Conservation (phyloP, 192 early-diverging fungal species). For the Coemansia sp. region DNA sequence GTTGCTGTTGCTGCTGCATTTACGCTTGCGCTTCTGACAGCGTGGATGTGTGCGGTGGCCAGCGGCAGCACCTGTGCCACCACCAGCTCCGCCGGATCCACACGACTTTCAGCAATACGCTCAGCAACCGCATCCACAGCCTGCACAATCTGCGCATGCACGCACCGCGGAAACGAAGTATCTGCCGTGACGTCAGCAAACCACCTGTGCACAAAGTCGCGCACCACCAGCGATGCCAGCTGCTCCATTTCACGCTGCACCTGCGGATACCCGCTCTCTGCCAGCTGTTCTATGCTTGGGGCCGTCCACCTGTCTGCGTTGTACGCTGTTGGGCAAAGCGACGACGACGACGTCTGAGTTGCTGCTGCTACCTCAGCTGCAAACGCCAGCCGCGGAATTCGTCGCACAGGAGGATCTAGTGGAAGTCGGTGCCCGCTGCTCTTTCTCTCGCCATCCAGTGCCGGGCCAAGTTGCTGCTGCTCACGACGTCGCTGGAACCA, state of each 20-base stretch:
- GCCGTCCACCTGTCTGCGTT: conserved; percentile 1
- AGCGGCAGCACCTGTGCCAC: conserved; percentile 67
- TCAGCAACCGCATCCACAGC: conserved; percentile 34
- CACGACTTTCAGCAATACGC: conserved; percentile 4
- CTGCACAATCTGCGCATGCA: conserved; percentile 28
- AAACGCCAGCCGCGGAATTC: conserved; percentile 35
- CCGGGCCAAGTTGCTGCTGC: not conserved
- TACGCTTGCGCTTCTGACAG: conserved; percentile 50
- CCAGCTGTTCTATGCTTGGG: conserved; percentile 1
- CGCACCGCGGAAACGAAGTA: conserved; percentile 42
- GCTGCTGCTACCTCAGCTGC: not conserved
- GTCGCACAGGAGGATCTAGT: conserved; percentile 29
- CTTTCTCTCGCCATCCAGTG: not conserved
- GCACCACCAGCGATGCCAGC: conserved; percentile 34
- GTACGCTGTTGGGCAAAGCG: conserved; percentile 17
- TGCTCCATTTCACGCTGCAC: conserved; percentile 3
- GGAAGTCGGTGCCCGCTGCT: not conserved
- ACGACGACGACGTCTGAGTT: not conserved
- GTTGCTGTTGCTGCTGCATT: conserved; percentile 2
- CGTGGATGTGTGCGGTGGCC: conserved; percentile 69
- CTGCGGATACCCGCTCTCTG: not conserved
- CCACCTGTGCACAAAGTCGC: conserved; percentile 57
- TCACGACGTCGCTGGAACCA: conserved; percentile 42
- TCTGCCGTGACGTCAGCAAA: conserved; percentile 48
- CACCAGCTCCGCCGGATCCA: conserved; percentile 66